Conservation (phyloP, 2,329 filamentous ascomycete genomes). For the Rutstroemia sp. region DNA sequence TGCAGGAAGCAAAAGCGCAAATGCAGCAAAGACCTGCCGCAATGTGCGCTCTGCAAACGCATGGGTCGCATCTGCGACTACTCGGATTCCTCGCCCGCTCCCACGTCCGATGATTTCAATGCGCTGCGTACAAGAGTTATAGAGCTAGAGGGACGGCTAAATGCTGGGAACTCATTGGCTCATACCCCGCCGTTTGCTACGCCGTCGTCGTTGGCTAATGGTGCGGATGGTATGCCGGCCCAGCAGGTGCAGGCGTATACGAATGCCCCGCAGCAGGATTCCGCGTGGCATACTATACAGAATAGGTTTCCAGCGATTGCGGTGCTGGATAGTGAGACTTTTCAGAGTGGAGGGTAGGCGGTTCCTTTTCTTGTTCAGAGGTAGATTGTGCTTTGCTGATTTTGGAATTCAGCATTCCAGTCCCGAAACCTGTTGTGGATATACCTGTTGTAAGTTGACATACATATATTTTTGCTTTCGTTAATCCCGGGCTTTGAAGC, state of each 20-base stretch:
- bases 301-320: constrained; percentile 36
- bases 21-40: constrained; percentile 43
- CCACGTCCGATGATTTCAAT: constrained; percentile 35
- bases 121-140: constrained; percentile 32
- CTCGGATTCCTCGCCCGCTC: constrained; percentile 30
- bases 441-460: background rate
- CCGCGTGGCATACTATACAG: constrained; percentile 22
- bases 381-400: background rate
- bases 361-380: background rate
- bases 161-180: constrained; percentile 18
- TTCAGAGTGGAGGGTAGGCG: constrained; percentile 30
- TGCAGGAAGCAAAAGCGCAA: constrained; percentile 43
- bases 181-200: constrained; percentile 22
- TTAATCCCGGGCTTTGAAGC: background rate
- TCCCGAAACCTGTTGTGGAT: constrained; percentile 30
- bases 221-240: constrained; percentile 10
- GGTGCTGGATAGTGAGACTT: constrained; percentile 37
- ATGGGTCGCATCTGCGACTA: constrained; percentile 38
- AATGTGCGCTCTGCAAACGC: constrained; percentile 39
- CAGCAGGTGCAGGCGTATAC: constrained; percentile 14
- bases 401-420: constrained; percentile 26
- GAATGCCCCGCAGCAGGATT: constrained; percentile 17
- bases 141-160: constrained; percentile 34
- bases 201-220: constrained; percentile 7
- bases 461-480: background rate